Evolutionary conservation across 768 basidiomycete species (phyloP).

Genomic region (Serendipita sp.): DNA sequence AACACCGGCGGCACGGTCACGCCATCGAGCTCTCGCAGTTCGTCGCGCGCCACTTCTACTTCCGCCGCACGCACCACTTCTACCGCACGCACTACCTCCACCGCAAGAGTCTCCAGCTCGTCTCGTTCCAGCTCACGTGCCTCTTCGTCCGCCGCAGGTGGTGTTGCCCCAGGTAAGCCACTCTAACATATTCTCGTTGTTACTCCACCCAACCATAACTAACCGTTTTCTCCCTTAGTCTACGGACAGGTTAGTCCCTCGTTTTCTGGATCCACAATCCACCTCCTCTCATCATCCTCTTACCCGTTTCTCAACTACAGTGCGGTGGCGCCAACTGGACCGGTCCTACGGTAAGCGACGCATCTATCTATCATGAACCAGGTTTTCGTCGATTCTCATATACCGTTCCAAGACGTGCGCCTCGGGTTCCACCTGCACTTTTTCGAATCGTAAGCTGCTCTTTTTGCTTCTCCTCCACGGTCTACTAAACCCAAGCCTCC

Average conservation of each 20-base stretch:
- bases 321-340: not conserved
- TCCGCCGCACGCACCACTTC: not conserved
- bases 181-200: not conserved
- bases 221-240: not conserved
- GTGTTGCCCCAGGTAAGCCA: not conserved
- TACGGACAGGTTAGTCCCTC: not conserved
- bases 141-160: no score
- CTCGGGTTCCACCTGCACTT: constrained; percentile 1
- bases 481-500: not conserved
- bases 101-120: no score
- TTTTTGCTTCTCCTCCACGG: not conserved
- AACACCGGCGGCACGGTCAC: no score
- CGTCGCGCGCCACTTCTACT: no score
- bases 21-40: no score
- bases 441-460: not conserved
- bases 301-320: not conserved
- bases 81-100: no score
- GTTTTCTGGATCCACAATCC: not conserved
- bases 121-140: no score
- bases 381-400: not conserved
- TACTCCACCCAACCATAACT: not conserved
- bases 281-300: no score
- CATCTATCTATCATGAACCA: no score
- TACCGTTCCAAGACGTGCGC: not conserved
- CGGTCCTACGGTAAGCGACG: not conserved